A percentile compares a stretch with the other conserved stretches of the same genome.
Conservation (phyloP, 805 yeast species). For the Zygotorulaspora florentina region DNA sequence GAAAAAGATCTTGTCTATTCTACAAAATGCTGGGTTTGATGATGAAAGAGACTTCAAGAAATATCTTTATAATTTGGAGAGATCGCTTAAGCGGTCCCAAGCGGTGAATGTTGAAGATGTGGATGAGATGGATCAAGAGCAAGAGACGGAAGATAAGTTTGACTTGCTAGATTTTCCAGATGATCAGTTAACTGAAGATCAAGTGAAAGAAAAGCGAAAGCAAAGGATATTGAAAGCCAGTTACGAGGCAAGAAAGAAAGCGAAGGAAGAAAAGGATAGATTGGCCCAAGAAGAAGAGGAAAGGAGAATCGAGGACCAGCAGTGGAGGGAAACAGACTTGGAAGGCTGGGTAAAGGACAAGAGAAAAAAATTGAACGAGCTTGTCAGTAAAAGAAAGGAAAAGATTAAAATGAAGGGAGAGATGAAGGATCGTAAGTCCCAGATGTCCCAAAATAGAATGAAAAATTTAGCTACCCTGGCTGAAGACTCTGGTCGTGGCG, state of each 20-base stretch:
- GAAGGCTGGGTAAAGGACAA: slow-evolving; percentile 76
- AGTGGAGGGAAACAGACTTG: slow-evolving; percentile 73
- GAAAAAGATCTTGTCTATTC: slow-evolving; percentile 49
- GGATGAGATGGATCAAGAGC: slow-evolving; percentile 45
- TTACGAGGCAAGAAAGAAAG: slow-evolving; percentile 80
- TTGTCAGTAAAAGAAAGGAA: slow-evolving; percentile 64
- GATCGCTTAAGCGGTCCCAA: slow-evolving; percentile 62
- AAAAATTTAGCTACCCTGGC: slow-evolving; percentile 85
- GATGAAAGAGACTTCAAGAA: slow-evolving; percentile 68
- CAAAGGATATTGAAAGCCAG: slow-evolving; percentile 82
- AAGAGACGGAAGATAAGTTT: slow-evolving; percentile 46
- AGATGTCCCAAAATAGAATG: slow-evolving; percentile 91
- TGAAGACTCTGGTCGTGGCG: slow-evolving; percentile 48
- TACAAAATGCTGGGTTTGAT: slow-evolving; percentile 73
- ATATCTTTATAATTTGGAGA: slow-evolving; percentile 60
- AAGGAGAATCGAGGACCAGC: slow-evolving; percentile 59
- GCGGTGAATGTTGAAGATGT: slow-evolving; percentile 61
- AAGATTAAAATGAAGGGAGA: slow-evolving; percentile 68
- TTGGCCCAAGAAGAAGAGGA: slow-evolving; percentile 59
- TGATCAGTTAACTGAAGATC: slow-evolving; percentile 72
- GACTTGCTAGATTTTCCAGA: slow-evolving; percentile 83
- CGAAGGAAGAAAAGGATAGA: slow-evolving; percentile 69
- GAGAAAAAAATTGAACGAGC: slow-evolving; percentile 51
- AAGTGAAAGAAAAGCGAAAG: slow-evolving; percentile 78
- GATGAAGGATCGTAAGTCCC: slow-evolving; percentile 81